Conservation (phyloP, 192 early-diverging fungal genomes). For the Entomortierella chlamydospora region DNA sequence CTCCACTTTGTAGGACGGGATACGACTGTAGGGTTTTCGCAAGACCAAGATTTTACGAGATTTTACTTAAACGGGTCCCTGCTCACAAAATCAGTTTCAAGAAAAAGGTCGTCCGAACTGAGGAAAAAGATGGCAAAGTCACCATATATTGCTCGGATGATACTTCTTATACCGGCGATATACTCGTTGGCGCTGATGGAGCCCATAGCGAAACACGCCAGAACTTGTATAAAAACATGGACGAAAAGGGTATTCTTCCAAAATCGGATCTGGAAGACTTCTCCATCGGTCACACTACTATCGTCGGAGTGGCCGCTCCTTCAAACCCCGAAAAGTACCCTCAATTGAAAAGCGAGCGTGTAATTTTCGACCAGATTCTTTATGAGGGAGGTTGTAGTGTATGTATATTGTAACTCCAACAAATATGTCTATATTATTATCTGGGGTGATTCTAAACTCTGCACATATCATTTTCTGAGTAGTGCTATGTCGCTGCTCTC, state of each 20-base stretch:
- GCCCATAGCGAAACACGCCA: background rate
- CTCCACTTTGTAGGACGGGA: background rate
- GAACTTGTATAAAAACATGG: conserved; percentile 1
- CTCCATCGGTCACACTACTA: background rate
- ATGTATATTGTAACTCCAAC: background rate
- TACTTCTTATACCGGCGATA: conserved; percentile 2
- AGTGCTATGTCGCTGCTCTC: background rate
- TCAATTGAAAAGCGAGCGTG: background rate
- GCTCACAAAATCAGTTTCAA: background rate
- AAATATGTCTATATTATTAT: background rate
- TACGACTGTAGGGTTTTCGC: background rate
- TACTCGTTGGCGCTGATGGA: background rate
- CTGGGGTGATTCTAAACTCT: background rate
- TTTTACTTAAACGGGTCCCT: background rate
- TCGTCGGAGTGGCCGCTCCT: background rate
- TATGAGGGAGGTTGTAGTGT: background rate
- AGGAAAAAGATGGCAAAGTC: background rate
- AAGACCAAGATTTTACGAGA: background rate
- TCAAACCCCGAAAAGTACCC: background rate
- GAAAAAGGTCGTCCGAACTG: background rate
- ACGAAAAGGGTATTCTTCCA: background rate
- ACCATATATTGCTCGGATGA: conserved; percentile 4
- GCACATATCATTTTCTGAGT: background rate
- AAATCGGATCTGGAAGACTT: conserved; percentile 2
- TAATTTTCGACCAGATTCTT: background rate